phyloP scores from a whole-genome alignment of 768 basidiomycete genomes.

The Amanita pseudoporphyria region DNA sequence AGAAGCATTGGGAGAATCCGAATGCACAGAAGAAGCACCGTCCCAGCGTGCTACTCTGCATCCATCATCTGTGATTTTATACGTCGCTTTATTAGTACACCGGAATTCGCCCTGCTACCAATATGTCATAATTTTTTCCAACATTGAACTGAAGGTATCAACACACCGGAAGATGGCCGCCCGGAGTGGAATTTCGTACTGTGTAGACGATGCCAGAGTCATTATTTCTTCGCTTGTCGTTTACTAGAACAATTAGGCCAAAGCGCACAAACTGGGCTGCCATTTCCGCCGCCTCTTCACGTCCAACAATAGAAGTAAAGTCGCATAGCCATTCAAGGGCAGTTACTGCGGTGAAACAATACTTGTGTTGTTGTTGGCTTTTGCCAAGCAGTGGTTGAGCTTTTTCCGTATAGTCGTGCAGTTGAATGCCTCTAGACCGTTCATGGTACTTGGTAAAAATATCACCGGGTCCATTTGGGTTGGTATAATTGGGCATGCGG shows the following conservation, averaged over 20 bases:
- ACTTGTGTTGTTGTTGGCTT: conserved; percentile 40
- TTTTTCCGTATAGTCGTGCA: conserved; percentile 66
- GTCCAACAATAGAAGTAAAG: conserved; percentile 90
- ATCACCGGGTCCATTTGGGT: conserved; percentile 39
- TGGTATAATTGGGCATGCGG: conserved; percentile 71
- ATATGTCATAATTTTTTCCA: conserved; percentile 10
- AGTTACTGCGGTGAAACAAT: conserved; percentile 78
- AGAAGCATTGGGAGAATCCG: conserved; percentile 59
- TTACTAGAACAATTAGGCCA: conserved; percentile 80
- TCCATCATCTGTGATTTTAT: conserved; percentile 91
- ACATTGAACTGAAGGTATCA: conserved; percentile 31
- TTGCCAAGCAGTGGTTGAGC: conserved; percentile 44
- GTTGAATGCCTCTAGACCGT: conserved; percentile 60
- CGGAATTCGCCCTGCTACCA: conserved; percentile 90
- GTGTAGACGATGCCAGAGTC: conserved; percentile 92
- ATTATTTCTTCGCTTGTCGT: conserved; percentile 85
- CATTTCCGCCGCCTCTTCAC: conserved; percentile 97
- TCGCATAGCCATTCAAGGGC: conserved; percentile 97
- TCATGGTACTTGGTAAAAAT: conserved; percentile 70
- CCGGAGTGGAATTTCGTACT: conserved; percentile 71
- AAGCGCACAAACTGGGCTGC: conserved; percentile 96
- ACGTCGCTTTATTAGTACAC: conserved; percentile 91
- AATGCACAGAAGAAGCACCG: conserved; percentile 25
- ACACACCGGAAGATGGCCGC: conserved; percentile 65
- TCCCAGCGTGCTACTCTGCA: conserved; percentile 83